These are phyloP conservation scores for Umbilicaria muhlenbergii DNA, from an alignment of 495 filamentous ascomycete species.

Conservation along the genomic window DNA sequence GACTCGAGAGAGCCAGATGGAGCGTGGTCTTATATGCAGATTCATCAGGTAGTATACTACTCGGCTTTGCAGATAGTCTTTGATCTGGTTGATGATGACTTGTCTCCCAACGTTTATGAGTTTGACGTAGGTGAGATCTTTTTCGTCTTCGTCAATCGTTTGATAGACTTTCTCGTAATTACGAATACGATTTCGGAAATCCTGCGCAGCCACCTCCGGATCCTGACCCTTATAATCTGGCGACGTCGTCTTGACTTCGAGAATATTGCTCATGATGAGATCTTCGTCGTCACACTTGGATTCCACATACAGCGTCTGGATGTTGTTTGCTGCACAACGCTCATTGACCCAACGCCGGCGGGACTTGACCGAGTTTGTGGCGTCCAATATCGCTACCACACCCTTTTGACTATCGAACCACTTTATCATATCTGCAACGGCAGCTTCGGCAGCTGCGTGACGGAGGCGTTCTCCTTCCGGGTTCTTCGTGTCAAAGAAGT, in stretches of 20 bases:
- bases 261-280: slow-evolving; percentile 90
- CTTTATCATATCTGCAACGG: slow-evolving; percentile 75
- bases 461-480: slow-evolving; percentile 79
- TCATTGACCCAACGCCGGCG: slow-evolving; percentile 88
- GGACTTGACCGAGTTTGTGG: slow-evolving; percentile 82
- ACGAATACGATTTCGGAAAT: slow-evolving; percentile 86
- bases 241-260: slow-evolving; percentile 91
- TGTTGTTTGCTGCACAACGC: slow-evolving; percentile 48
- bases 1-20: slow-evolving; percentile 93
- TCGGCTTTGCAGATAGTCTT: slow-evolving; percentile 88
- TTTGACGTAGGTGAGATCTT: slow-evolving; percentile 80
- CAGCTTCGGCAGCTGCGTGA: slow-evolving; percentile 73
- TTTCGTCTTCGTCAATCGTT: slow-evolving; percentile 77
- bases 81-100: slow-evolving; percentile 93
- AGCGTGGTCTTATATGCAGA: slow-evolving; percentile 90
- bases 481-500: slow-evolving; percentile 87
- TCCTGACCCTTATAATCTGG: slow-evolving; percentile 92
- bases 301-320: slow-evolving; percentile 91
- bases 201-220: slow-evolving; percentile 71
- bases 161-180: slow-evolving; percentile 96
- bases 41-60: slow-evolving; percentile 98
- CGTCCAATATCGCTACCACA: slow-evolving; percentile 81
- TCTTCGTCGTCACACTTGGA: slow-evolving; percentile 90
- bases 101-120: slow-evolving; percentile 91
- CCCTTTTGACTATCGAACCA: slow-evolving; percentile 66